Base-by-base conservation (phyloP, 176 grass and related monocot species). In the Cenchrus purpureus region DNA sequence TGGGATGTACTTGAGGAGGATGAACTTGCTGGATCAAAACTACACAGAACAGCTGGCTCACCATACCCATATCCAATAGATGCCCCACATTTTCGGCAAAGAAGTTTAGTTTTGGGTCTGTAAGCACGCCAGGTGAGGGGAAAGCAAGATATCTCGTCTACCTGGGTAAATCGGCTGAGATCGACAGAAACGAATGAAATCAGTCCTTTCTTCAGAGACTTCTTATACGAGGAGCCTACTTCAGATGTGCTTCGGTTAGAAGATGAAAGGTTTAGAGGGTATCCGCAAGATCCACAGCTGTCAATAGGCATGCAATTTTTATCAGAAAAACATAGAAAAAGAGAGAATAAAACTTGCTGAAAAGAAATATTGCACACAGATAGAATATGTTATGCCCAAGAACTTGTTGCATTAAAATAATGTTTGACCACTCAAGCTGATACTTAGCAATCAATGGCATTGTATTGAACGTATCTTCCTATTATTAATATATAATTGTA, bases 111-210 rank as follows among this genome's bases (percentile, higher is more conserved):
- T 92, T 91, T 92, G 16, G 78, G 88, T 62, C 87, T 74, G 54
- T 85, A 94, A 44, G 82, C 84, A 42, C 82, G 84, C 87, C 87
- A 89, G 16, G 72, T 60, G 2, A 92, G 25, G 74, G 87, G 85
- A 66, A 92, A 85, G 64, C 87, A 92, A 62, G 85, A 85, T 81
- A 90, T 76, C 69, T 88, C 74, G 76, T 94, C 90, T 7, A 87
- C 89, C 57, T 92, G 85, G 66, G 87, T 91, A 71, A 94, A 92
- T 68, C 87, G 87, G 78, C 92, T 92, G 57, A 94, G 87, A 86
- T 94, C 90, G 68, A 89, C 82, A 77, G 87, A 86, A 68, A 76
- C 49, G 62, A 94, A 92, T 4, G 85, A 80, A 77, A 92, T 90
- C 31, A 92, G 48, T 25, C 87, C 87, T 67, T 92, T 90, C 78